phyloP scores from a whole-genome alignment of 2,329 filamentous ascomycete genomes.

The Exophiala spinifera region DNA sequence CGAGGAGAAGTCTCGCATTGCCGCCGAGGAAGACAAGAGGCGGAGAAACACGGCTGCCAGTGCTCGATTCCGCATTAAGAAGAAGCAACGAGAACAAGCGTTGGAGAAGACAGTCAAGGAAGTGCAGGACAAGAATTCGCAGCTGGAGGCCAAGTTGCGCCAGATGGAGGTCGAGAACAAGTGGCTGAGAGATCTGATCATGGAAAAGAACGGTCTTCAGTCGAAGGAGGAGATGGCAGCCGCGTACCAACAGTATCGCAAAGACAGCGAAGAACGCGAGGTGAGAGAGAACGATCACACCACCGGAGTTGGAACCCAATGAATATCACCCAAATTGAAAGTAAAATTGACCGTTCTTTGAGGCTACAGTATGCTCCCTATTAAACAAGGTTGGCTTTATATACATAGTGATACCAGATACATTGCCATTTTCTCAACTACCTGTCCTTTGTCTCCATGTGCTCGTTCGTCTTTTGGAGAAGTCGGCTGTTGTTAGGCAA shows the following conservation, averaged over 20 bases:
- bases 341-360: constrained; percentile 8
- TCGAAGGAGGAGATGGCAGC: constrained; percentile 41
- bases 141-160: constrained; percentile 68
- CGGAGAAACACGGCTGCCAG: constrained; percentile 84
- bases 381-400: constrained; percentile 8
- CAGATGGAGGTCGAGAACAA: constrained; percentile 82
- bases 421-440: constrained; percentile 5
- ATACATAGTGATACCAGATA: constrained; percentile 22
- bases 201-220: constrained; percentile 68
- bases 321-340: constrained; percentile 19
- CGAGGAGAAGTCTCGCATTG: constrained; percentile 68
- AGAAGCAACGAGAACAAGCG: constrained; percentile 89
- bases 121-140: constrained; percentile 73
- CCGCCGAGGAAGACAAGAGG: constrained; percentile 86
- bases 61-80: constrained; percentile 88
- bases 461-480: neutral
- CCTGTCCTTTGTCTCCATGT: neutral
- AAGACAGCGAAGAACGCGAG: constrained; percentile 33
- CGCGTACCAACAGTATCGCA: constrained; percentile 41
- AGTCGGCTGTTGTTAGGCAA: neutral
- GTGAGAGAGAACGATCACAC: constrained; percentile 27
- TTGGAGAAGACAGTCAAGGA: constrained; percentile 81
- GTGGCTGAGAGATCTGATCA: constrained; percentile 75
- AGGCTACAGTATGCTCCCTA: neutral
- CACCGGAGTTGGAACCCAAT: constrained; percentile 31